Evolutionary conservation across 371 early-diverging fungal species (phyloP).

Genomic region (Mortierella sp.): DNA sequence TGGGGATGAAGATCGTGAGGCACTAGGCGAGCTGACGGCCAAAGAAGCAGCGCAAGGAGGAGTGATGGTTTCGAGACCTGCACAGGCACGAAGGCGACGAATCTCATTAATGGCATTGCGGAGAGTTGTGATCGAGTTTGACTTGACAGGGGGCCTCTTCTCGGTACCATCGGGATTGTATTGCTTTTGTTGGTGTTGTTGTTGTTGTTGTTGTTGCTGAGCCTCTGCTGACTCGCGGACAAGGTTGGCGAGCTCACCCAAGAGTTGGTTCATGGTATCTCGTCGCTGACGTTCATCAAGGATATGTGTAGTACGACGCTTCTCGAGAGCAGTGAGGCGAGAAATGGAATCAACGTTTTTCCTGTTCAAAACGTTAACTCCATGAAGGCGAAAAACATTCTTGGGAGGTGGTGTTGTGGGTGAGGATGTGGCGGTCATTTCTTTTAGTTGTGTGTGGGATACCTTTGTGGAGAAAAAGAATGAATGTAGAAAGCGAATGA

Average conservation of each 20-base stretch:
- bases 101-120: conserved; percentile 54
- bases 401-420: conserved; percentile 35
- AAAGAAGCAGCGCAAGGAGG: conserved; percentile 49
- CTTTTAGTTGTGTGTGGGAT: conserved; percentile 1
- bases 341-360: conserved; percentile 54
- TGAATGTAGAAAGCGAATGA: neutral
- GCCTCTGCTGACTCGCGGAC: conserved; percentile 48
- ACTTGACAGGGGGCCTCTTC: conserved; percentile 53
- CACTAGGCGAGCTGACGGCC: conserved; percentile 20
- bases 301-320: conserved; percentile 53
- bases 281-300: conserved; percentile 55
- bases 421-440: conserved; percentile 43
- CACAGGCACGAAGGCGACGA: conserved; percentile 48
- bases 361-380: conserved; percentile 55
- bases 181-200: conserved; percentile 18
- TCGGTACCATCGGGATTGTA: conserved; percentile 38
- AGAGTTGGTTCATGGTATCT: conserved; percentile 56
- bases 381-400: conserved; percentile 56
- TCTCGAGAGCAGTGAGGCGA: conserved; percentile 53
- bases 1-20: conserved; percentile 47
- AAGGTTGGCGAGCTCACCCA: conserved; percentile 51
- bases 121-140: conserved; percentile 56
- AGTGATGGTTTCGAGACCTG: conserved; percentile 44
- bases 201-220: conserved; percentile 21
- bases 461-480: neutral